Evolutionary conservation across 345 rosid species (phyloP).

Genomic region (Syzygium grande): DNA sequence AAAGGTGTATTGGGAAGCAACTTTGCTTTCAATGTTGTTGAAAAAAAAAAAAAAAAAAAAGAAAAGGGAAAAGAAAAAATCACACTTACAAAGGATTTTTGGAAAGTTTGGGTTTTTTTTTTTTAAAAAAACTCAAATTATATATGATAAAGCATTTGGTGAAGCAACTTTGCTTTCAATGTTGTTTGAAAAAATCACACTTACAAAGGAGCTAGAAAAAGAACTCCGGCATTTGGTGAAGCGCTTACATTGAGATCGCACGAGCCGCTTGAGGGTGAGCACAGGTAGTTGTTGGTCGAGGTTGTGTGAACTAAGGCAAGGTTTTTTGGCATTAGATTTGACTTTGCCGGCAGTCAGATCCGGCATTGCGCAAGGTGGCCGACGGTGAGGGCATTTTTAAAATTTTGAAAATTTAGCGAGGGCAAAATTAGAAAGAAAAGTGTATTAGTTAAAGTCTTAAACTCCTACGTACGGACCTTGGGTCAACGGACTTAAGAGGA

Average conservation of each 20-base stretch:
- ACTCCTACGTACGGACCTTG: background rate
- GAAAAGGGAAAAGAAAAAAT: too few relatives aligned
- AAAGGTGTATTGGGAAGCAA: background rate
- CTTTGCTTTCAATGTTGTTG: too few relatives aligned
- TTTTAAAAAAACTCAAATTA: background rate
- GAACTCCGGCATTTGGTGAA: too few relatives aligned
- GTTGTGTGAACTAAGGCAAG: background rate
- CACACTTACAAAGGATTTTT: background rate
- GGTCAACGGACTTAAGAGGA: background rate
- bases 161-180: too few relatives aligned
- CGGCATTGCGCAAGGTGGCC: rapidly evolving
- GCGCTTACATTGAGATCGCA: background rate
- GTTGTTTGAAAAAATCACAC: too few relatives aligned
- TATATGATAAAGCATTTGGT: too few relatives aligned
- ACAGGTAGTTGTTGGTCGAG: background rate
- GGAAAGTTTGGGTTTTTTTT: background rate
- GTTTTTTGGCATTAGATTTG: background rate
- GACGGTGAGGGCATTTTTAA: rapidly evolving
- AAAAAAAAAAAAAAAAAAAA: too few relatives aligned
- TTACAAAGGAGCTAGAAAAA: too few relatives aligned
- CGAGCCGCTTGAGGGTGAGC: rapidly evolving
- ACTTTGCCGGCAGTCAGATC: rapidly evolving
- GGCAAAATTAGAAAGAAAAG: background rate
- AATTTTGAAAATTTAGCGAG: background rate
- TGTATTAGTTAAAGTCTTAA: background rate